phyloP scores from a whole-genome alignment of 2,329 filamentous ascomycete genomes.

The Fusarium nisikadoi region DNA sequence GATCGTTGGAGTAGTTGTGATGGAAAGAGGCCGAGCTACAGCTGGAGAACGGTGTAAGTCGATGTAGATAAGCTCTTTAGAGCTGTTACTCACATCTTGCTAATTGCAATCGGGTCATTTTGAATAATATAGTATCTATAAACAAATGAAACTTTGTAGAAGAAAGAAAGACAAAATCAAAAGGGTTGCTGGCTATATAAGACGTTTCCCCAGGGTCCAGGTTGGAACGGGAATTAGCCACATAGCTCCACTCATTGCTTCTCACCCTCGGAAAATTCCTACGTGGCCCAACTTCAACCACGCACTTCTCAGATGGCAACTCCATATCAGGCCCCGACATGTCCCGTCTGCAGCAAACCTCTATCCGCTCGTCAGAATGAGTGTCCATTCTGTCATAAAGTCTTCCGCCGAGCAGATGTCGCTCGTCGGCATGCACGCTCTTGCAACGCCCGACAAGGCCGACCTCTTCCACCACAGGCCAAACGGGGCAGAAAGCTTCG shows the following conservation, averaged over 20 bases:
- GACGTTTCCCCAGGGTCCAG: not conserved
- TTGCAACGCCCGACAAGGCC: constrained; percentile 8
- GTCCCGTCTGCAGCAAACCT: not conserved
- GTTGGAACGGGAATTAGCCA: constrained; percentile 23
- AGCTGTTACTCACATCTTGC: not conserved
- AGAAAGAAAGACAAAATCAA: not conserved
- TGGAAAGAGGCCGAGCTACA: constrained; percentile 1
- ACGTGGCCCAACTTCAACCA: constrained; percentile 10
- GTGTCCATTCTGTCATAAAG: constrained; percentile 30
- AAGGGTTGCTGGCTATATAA: not conserved
- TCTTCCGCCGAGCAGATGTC: constrained; percentile 25
- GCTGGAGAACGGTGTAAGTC: constrained; percentile 19
- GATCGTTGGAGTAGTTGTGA: not conserved
- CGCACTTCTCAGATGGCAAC: not conserved
- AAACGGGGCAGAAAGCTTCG: constrained; percentile 27
- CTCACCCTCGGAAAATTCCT: constrained; percentile 23
- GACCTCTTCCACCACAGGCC: constrained; percentile 6
- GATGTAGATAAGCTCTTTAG: not conserved
- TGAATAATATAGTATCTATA: rapidly evolving
- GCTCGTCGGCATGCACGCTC: constrained; percentile 21
- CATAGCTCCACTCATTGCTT: constrained; percentile 3
- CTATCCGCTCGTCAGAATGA: not conserved
- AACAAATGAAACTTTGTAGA: not conserved
- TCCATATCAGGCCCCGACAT: not conserved
- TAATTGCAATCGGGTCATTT: constrained; percentile 1